These are phyloP conservation scores for Ceratonia siliqua DNA, from an alignment of 306 rosid genomes.

Conservation along the genomic window DNA sequence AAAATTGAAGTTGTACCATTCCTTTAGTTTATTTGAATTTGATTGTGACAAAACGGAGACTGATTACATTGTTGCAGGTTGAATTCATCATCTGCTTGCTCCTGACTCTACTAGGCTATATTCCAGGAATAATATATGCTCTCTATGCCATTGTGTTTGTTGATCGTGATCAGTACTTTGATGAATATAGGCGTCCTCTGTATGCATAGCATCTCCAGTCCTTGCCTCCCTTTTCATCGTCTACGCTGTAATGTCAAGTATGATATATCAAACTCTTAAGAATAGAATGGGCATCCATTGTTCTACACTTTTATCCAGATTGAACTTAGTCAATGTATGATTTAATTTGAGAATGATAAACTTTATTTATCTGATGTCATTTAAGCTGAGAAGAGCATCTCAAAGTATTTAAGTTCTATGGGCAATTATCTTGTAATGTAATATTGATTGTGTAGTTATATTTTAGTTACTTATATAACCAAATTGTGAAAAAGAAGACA, in stretches of 20 bases:
- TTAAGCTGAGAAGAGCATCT: not conserved
- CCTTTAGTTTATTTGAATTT: not conserved
- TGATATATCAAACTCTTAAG: not conserved
- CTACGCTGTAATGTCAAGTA: not conserved
- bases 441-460: not conserved
- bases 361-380: not conserved
- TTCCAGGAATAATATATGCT: constrained; percentile 74
- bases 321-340: not conserved
- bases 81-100: constrained; percentile 67
- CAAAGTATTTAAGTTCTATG: not conserved
- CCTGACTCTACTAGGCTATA: constrained; percentile 61
- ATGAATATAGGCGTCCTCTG: constrained; percentile 64
- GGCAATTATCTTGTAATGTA: not conserved
- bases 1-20: not conserved
- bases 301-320: not conserved
- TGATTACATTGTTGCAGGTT: constrained; percentile 40
- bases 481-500: not conserved
- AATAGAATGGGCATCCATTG: not conserved
- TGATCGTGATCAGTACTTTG: constrained; percentile 62
- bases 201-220: constrained; percentile 27
- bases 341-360: not conserved
- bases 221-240: not conserved
- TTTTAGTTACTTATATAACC: not conserved
- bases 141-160: constrained; percentile 60
- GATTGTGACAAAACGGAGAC: not conserved